phyloP scores from a whole-genome alignment of 768 basidiomycete genomes.

The Suillus weaverae region DNA sequence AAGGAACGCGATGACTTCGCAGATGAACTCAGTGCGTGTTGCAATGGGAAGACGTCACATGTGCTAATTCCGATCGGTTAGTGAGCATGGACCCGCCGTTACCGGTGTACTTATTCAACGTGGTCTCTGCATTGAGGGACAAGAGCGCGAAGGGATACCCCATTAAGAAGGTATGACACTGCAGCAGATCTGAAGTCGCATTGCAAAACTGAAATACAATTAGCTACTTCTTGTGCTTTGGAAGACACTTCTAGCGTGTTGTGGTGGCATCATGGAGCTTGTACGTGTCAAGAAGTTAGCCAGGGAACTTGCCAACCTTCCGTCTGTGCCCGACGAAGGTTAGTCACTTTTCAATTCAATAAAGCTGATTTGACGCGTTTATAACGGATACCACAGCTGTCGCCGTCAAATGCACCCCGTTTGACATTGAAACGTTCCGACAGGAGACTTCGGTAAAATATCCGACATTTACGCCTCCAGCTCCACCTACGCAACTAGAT shows the following conservation, averaged over 20 bases:
- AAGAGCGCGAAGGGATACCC: slow-evolving; percentile 95
- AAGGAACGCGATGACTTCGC: slow-evolving; percentile 94
- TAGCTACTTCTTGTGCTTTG: slow-evolving; percentile 91
- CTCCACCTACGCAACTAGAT: slow-evolving; percentile 36
- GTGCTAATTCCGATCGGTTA: slow-evolving; percentile 32
- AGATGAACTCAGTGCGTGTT: slow-evolving; percentile 86
- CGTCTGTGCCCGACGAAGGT: slow-evolving; percentile 49
- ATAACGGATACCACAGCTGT: slow-evolving; percentile 38
- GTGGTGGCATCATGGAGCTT: slow-evolving; percentile 89
- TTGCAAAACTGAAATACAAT: background rate
- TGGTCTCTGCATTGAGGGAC: slow-evolving; percentile 88
- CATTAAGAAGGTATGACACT: slow-evolving; percentile 79
- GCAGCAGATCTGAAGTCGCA: background rate
- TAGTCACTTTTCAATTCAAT: slow-evolving; percentile 22
- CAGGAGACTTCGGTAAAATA: slow-evolving; percentile 94
- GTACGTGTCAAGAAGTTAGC: slow-evolving; percentile 80
- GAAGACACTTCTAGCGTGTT: slow-evolving; percentile 90
- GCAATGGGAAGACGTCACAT: background rate
- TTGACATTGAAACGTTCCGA: slow-evolving; percentile 88
- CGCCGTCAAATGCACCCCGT: slow-evolving; percentile 84
- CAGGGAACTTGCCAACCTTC: slow-evolving; percentile 81
- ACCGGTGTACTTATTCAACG: slow-evolving; percentile 87
- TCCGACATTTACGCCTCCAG: slow-evolving; percentile 79
- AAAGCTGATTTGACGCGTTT: slow-evolving; percentile 10
- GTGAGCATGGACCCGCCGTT: slow-evolving; percentile 96